Evolutionary conservation across 2,329 filamentous ascomycete species (phyloP), one percentile per base, ranked within the genome.

Genomic region (Aspergillus ibericus): DNA sequence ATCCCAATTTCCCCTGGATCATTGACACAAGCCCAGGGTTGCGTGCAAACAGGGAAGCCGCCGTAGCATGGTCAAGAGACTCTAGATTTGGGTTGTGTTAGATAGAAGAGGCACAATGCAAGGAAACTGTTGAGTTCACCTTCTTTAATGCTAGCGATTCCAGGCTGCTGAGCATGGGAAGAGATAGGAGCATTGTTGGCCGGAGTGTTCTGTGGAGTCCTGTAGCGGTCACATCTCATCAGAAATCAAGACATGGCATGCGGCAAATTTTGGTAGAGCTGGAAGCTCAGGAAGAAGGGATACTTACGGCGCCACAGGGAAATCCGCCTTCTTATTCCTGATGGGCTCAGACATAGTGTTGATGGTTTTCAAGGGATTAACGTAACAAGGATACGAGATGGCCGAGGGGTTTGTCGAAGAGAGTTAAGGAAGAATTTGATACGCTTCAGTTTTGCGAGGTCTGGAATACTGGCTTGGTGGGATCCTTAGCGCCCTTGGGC

Each of bases 151-250:
- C 92, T 97, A 67, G 91, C 83, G 64, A 99, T 89, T 67, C 90
- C 91, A 63, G 95, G 95, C 81, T 96, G 92, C 81, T 96, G 92
- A 69, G 96, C 95, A 79, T 95, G 93, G 63, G 93, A 98, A 55
- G 93, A 96, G 80, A 99, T 98, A 66, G 95, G 95, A 68, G 96
- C 95, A 82, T 93, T 93, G 80, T 88, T 92, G 67, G 92, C 90
- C 68, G 95, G 95, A 57, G 95, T 99, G 83, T 99, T 99, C 81
- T 99, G 95, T 73, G 95, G 95, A 74, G 95, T 99, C 72, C 95
- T 98, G 78, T 74, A 54, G 70, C 70, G 69, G 72, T 72, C 73
- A 60, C 36, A 61, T 63, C 51, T 46, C 58, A 64, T 65, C 64
- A 71, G 63, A 66, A 56, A 60, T 63, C 59, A 60, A 63, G 32